Base-by-base conservation (phyloP, 2,329 filamentous ascomycete species). In the Arthrobotrys musiformis region DNA sequence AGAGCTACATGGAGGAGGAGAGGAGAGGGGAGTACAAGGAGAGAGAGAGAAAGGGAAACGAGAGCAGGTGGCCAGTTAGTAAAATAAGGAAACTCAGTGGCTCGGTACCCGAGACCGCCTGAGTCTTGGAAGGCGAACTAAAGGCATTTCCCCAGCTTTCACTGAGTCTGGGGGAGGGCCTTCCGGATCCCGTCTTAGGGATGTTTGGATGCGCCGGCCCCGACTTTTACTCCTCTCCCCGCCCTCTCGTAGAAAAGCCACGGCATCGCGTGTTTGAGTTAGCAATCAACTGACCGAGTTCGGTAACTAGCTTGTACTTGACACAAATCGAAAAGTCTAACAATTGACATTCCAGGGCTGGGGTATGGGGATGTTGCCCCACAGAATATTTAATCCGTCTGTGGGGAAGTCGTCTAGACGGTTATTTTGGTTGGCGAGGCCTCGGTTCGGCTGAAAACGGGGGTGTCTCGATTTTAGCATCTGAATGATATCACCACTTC, bases 381-480 rank as follows among this genome's bases (percentile, higher is more conserved):
- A 70, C 52, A 60, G 56, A 44, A 33, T n/a, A n/a, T n/a, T n/a
- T n/a, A n/a, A n/a, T 50, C 7, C 9, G 22, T 60, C 48, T 63
- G 58, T 37, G 58, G 68, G 17, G 60, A 64, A 48, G 13, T 17
- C 46, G 33, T 30, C 46, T 28, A 63, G 56, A 52, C 40, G 56
- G 44, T 30, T 48, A 28, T 40, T 58, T 15, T 35, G 37, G 63
- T 26, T 40, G 33, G 7, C 33, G 56, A 64, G 54, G 72, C 72
- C 72, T 76, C 72, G 72, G 72, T 76, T 76, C 72, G 72, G 72
- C 72, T 76, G 72, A 76, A 76, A 66, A 37, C 70, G 70, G 54
- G 50, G 68, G 61, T 30, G 19, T 40, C 30, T 26, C 40, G 30
- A 40, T 58, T 58, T 58, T 48, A 26, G 56, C 68, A 72, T 62